phyloP scores from a whole-genome alignment of 306 rosid species.

The Phaseolus lunatus region DNA sequence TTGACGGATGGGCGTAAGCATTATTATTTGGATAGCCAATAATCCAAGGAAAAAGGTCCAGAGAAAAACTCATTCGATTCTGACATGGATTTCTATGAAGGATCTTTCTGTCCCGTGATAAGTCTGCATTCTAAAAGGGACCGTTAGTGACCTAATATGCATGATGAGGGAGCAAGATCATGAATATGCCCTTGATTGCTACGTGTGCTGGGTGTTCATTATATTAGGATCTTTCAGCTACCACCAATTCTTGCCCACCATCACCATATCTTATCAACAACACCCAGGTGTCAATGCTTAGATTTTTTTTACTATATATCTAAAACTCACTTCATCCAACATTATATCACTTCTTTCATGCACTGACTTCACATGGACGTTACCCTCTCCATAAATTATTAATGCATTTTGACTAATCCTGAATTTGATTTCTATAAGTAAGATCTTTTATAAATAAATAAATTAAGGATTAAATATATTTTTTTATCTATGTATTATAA shows the following conservation, averaged over 20 bases:
- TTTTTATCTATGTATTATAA: too few relatives aligned
- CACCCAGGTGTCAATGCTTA: not conserved
- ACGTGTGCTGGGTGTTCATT: not conserved
- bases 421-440: too few relatives aligned
- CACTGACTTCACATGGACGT: too few relatives aligned
- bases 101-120: conserved; percentile 38
- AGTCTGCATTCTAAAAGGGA: conserved; percentile 39
- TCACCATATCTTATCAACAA: not conserved
- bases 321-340: not conserved
- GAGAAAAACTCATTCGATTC: conserved; percentile 15
- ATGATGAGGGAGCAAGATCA: conserved; percentile 23
- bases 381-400: too few relatives aligned
- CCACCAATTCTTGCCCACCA: not conserved
- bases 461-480: too few relatives aligned
- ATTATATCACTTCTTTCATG: too few relatives aligned
- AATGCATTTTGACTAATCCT: too few relatives aligned
- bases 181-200: conserved; percentile 39
- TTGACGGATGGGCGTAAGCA: not conserved
- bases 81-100: conserved; percentile 22
- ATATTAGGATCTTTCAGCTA: not conserved
- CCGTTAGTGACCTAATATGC: conserved; percentile 10
- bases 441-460: too few relatives aligned
- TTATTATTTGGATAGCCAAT: conserved; percentile 27
- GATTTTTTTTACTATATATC: not conserved
- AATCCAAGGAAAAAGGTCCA: conserved; percentile 35